Conservation (phyloP, 176 grass and related monocot species). For the Oryza glumipatula region DNA sequence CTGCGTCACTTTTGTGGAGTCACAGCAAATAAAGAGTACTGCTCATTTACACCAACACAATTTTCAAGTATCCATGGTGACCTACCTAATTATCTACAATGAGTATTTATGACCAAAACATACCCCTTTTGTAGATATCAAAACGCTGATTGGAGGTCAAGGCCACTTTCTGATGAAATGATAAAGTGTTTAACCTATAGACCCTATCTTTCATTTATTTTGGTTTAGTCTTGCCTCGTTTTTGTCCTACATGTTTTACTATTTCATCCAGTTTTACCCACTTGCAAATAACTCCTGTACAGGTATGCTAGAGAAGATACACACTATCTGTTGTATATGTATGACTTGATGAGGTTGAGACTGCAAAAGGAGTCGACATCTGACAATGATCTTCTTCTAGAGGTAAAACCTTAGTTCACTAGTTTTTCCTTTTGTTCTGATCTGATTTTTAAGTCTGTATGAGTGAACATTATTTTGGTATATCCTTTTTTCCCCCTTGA, state of each 20-base stretch:
- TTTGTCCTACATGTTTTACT: background rate
- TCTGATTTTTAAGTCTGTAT: slow-evolving; percentile 37
- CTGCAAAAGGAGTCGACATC: slow-evolving; percentile 57
- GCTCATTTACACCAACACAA: slow-evolving; percentile 20
- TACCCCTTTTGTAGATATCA: slow-evolving; percentile 83
- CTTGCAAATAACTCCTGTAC: slow-evolving; percentile 33
- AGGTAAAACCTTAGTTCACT: slow-evolving; percentile 55
- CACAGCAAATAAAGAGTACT: slow-evolving; percentile 85
- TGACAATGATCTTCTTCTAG: slow-evolving; percentile 81
- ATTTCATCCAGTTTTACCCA: slow-evolving; percentile 29
- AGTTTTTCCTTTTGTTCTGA: slow-evolving; percentile 31
- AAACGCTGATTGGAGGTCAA: slow-evolving; percentile 89
- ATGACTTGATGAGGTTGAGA: slow-evolving; percentile 86
- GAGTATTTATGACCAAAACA: slow-evolving; percentile 36
- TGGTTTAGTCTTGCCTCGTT: slow-evolving; percentile 23
- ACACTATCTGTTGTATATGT: slow-evolving; percentile 91
- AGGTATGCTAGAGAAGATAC: slow-evolving; percentile 99
- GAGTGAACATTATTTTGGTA: slow-evolving; percentile 29
- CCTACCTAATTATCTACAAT: slow-evolving; percentile 28
- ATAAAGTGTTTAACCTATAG: slow-evolving; percentile 68
- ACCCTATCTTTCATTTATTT: slow-evolving; percentile 39
- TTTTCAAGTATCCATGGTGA: slow-evolving; percentile 2
- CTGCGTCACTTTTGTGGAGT: slow-evolving; percentile 86
- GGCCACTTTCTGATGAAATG: slow-evolving; percentile 93
- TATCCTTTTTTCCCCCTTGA: background rate